phyloP scores from a whole-genome alignment of 805 yeast genomes.

The Sporopachydermia lactativora region DNA sequence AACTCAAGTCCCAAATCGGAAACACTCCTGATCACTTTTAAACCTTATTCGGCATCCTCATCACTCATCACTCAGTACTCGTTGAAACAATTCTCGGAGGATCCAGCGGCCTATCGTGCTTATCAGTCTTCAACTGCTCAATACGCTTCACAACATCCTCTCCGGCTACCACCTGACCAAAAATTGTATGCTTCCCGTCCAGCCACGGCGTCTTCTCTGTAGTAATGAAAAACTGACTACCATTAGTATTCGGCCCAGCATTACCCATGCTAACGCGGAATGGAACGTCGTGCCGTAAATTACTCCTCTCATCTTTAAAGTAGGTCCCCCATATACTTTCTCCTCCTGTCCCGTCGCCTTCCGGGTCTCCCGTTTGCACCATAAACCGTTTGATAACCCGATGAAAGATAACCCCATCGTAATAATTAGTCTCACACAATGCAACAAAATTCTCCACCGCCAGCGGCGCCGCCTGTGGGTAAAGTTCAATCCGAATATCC shows the following conservation, averaged over 20 bases:
- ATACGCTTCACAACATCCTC: slow-evolving; percentile 33
- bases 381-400: slow-evolving; percentile 36
- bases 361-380: slow-evolving; percentile 50
- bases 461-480: slow-evolving; percentile 23
- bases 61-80: too few species aligned
- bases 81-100: slow-evolving; percentile 17
- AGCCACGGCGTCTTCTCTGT: slow-evolving; percentile 39
- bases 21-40: too few species aligned
- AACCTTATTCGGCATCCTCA: too few species aligned
- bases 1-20: too few species aligned
- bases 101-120: slow-evolving; percentile 30
- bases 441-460: slow-evolving; percentile 28
- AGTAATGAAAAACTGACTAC: slow-evolving; percentile 46
- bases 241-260: slow-evolving; percentile 44
- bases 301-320: slow-evolving; percentile 34
- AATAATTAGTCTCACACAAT: slow-evolving; percentile 24
- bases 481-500: slow-evolving; percentile 25
- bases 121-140: slow-evolving; percentile 32
- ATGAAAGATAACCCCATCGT: slow-evolving; percentile 24
- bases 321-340: slow-evolving; percentile 21
- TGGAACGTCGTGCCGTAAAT: slow-evolving; percentile 34
- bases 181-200: slow-evolving; percentile 44
- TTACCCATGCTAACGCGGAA: slow-evolving; percentile 48
- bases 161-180: slow-evolving; percentile 38
- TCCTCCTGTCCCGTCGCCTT: slow-evolving; percentile 28